Base-by-base conservation (phyloP, 306 rosid species). In the Hippophae rhamnoides region DNA sequence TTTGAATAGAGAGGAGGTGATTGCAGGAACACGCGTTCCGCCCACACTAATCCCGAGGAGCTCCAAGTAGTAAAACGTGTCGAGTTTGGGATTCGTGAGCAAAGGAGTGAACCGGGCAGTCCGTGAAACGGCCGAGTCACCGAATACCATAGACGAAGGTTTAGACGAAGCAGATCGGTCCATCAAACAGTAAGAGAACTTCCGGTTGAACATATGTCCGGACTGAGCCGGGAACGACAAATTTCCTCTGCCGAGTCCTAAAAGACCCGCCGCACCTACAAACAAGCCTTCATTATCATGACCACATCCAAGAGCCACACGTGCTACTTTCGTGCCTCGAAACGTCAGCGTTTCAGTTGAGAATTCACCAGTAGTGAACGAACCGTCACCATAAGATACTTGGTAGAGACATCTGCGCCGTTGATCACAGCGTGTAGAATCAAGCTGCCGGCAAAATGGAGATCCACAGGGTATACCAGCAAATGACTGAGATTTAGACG, bases 381-480 rank as follows among this genome's bases (percentile, higher is more conserved):
- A 90, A 7, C 96, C 98, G 41, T 90, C 95, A 1, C 98, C 96
- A 71, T 90, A 90, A 6, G 98, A 85, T 7, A 90, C 98, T 55
- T 90, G 92, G 66, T 92, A 92, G 54, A 74, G 79, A 46, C 96
- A 87, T 7, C 68, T 26, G 56, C 83, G 73, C 51, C 65, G 75
- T 2, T 8, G 57, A 60, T 78, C 79, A 48, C 96, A 92, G 0
- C 85, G 87, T 0, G 86, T 58, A 14, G 93, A 73, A 69, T 87
- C 98, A 1, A 87, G 74, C 9, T 70, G 52, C 8, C 79, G 81
- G 61, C 98, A 87, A 9, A 83, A 74, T 0, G 98, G 96, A 6
- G 93, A 81, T 8, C 68, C 67, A 40, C 98, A 92, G 0, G 89
- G 68, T 63, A 92, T 73, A 11, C 70, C 64, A 1, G 79, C 70